Evolutionary conservation across 768 basidiomycete genomes (phyloP), one percentile per base, ranked within the genome.

Genomic region (Lepiota subincarnata): DNA sequence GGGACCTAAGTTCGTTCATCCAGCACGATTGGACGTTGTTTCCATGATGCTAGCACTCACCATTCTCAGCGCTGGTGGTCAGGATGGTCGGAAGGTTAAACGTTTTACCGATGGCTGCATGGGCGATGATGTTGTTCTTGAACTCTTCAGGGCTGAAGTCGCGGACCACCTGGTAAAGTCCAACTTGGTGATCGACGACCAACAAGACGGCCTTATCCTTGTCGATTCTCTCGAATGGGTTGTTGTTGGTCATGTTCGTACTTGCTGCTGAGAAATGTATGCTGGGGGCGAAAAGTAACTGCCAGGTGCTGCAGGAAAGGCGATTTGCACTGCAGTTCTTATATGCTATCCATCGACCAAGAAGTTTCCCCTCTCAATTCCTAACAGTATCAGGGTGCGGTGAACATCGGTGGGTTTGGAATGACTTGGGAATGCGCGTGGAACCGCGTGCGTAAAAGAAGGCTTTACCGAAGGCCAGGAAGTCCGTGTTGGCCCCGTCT

Each of bases 151-250:
- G 67, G 6, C 64, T 50, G 53, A 62, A 63, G 62, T 80, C 77
- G 57, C 71, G 72, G 0, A 71, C 73, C 24, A 80, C 59, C 55
- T 75, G 71, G 64, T 73, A 78, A 6, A 80, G 60, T 14, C 78
- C 77, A 36, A 76, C 62, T 56, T 80, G 77, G 57, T 75, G 75
- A 64, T 80, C 78, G 43, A 80, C 69, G 48, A 80, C 66, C 39
- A 79, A 62, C n/a, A 78, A 66, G 34, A 70, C 62, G 4, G 62
- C 67, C 36, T 79, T 59, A 61, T 73, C 63, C 61, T 77, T 78
- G 71, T 78, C 68, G 59, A 80, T 64, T 19, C 75, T 45, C 12
- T 53, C 51, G 43, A 53, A 53, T 28, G 43, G 31, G 18, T 42
- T 35, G 1, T 4, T 35, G 1, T 37, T 37, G 34, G 6, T 14